Conservation (phyloP, 768 basidiomycete genomes). For the Mycena kentingensis region DNA sequence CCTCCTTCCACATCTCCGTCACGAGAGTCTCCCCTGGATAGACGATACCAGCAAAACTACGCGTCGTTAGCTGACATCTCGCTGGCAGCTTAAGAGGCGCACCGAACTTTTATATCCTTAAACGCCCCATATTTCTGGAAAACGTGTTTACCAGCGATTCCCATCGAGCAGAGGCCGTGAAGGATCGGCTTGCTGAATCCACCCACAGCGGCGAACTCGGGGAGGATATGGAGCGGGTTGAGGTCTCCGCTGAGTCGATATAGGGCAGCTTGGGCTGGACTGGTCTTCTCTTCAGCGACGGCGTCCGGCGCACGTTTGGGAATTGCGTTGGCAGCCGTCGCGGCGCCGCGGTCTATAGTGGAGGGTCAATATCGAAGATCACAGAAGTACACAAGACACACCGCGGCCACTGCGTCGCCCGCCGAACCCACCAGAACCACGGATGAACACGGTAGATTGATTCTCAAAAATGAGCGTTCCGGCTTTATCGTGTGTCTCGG, state of each 20-base stretch:
- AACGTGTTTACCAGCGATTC: conserved; percentile 91
- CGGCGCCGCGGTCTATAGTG: conserved; percentile 80
- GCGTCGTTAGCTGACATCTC: not conserved
- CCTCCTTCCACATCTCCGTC: conserved; percentile 99
- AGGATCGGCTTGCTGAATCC: conserved; percentile 91
- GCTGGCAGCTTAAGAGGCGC: conserved; percentile 26
- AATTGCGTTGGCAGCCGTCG: conserved; percentile 76
- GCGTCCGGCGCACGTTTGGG: conserved; percentile 86
- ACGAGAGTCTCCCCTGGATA: conserved; percentile 95
- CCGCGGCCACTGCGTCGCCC: conserved; percentile 85
- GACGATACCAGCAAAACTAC: conserved; percentile 87
- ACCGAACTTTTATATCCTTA: conserved; percentile 95
- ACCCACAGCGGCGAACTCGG: conserved; percentile 92
- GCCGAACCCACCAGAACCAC: conserved; percentile 95
- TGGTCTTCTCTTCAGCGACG: conserved; percentile 86
- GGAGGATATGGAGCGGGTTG: conserved; percentile 85
- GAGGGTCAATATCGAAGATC: not conserved
- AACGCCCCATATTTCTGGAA: conserved; percentile 82
- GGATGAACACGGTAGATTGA: conserved; percentile 87
- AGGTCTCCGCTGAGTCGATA: conserved; percentile 92
- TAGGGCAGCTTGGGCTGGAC: conserved; percentile 78
- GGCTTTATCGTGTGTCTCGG: conserved; percentile 81
- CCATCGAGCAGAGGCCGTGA: conserved; percentile 90
- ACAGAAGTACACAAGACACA: conserved; percentile 29
- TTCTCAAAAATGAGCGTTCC: conserved; percentile 89